Evolutionary conservation across 192 early-diverging fungal genomes (phyloP), one percentile per base, ranked within the genome.

Genomic region (Podila epicladia): DNA sequence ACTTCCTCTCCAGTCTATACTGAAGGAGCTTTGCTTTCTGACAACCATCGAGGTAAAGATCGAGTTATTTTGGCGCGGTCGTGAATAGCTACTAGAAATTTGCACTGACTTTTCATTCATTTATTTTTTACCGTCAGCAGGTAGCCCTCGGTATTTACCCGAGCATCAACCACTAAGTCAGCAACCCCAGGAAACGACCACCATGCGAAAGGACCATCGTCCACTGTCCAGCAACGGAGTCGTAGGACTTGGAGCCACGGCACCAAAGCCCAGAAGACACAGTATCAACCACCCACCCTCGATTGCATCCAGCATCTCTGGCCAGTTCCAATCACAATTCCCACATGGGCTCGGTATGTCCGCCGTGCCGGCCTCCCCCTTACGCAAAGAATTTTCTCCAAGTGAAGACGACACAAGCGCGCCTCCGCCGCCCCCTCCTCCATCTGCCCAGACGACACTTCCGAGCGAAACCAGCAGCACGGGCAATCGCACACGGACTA

Each of bases 251-350:
- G 59, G 31, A 19, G 26, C 22, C 15, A 13, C 26, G 4, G 26
- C 8, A 31, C 17, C 31, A 61, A 61, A 26, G 6, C 74, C 74
- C 1, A 9, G 74, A 11, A 48, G 74, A 48, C 66, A 75, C 58
- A 69, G 67, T n/a, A 69, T 70, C 64, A 76, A 69, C 35, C 74
- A 74, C 8, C 64, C 72, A 6, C 72, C 71, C 5, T 32, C 41
- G 8, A 28, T 67, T 11, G 28, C 63, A 32, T 38, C 71, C 17
- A 63, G 11, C 11, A n/a, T 35, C 33, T 3, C 8, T 5, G 33
- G 33, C 62, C 32, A 22, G 57, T 62, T 38, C 15, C 32, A 58
- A 58, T 55, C 58, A 5, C 68, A 20, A 0, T 50, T 41, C 28
- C 33, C 41, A 5, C 28, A 70, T 63, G 67, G 74, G 20, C 59